Percentiles rank a stretch among this genome's conserved stretches.
Evolutionary conservation across 352 stramenopile species (phyloP).

Genomic region (Globisporangium cederbergense): DNA sequence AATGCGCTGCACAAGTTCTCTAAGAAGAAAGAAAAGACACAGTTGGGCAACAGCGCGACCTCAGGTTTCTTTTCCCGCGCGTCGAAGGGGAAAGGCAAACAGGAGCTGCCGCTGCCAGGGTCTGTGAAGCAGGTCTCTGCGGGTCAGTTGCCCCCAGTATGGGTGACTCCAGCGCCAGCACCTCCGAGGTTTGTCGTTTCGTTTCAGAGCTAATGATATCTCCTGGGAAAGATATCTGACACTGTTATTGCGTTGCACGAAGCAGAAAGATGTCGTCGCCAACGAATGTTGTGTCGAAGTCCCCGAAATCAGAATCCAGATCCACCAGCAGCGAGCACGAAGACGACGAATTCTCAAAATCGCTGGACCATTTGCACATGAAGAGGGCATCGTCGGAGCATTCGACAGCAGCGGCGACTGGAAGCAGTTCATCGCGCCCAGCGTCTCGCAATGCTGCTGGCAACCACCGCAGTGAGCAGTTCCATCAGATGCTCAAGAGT

Average conservation of each 20-base stretch:
- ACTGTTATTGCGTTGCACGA: background rate
- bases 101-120: conserved; percentile 49
- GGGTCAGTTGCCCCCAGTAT: conserved; percentile 72
- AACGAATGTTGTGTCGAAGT: conserved; percentile 14
- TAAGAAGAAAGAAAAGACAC: conserved; percentile 74
- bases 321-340: conserved; percentile 17
- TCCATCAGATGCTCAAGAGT: conserved; percentile 58
- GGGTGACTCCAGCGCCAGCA: conserved; percentile 58
- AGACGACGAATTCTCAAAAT: conserved; percentile 24
- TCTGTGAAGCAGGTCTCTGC: conserved; percentile 73
- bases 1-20: conserved; percentile 78
- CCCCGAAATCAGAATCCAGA: conserved; percentile 1
- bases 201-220: background rate
- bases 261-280: conserved; percentile 39
- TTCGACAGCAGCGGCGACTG: background rate
- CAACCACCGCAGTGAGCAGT: conserved; percentile 73
- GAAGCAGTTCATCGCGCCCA: conserved; percentile 9
- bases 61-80: conserved; percentile 68
- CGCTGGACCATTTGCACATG: conserved; percentile 21
- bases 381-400: conserved; percentile 13
- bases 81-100: conserved; percentile 27
- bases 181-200: conserved; percentile 31
- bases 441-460: conserved; percentile 61
- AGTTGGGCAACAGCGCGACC: conserved; percentile 39
- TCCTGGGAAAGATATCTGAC: background rate